Evolutionary conservation across 805 yeast genomes (phyloP), one percentile per base, ranked within the genome.

Genomic region (Lipomyces starkeyi): DNA sequence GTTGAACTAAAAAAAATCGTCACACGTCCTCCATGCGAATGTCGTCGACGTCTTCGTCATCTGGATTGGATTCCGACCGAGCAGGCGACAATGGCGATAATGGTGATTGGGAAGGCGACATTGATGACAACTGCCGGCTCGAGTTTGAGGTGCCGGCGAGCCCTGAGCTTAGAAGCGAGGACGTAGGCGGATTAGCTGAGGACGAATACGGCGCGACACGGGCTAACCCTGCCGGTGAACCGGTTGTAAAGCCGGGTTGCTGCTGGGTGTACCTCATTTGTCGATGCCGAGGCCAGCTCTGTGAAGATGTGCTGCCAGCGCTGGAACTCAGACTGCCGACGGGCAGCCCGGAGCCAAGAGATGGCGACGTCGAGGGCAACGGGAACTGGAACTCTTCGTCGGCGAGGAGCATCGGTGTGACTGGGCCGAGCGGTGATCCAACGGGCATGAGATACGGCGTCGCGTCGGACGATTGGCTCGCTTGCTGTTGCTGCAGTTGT

Each of bases 371-470:
- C 25, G 49, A 43, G 22, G 49, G 49, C 49, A 17, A 25, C 49
- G 69, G 66, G 40, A 67, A 66, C 60, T 53, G 65, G 32, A 67
- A 66, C 25, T 69, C 72, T n/a, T 69, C 72, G 49, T 69, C 72
- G 13, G 71, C 66, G 8, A 69, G 71, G 58, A 59, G 68, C 72
- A 69, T 69, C 5, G 72, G 72, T 32, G 72, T 69, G 37, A 69
- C 70, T 14, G 72, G 71, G 3, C 72, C 72, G 7, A 53, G 32
- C 5, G 72, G 72, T 3, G 72, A 69, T 8, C 72, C 72, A 3
- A 63, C 66, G 3, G 72, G 72, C 25, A 53, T 63, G 13, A 69
- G 60, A 43, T 69, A 69, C 27, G 72, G 71, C 17, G 71, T 67
- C 25, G 63, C 40, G n/a, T 62, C 66, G 22, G 58, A 54, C 14